Percentiles rank a stretch among this genome's conserved stretches.
Conservation (phyloP, 2,329 filamentous ascomycete species). For the Fusarium verrucosum region DNA sequence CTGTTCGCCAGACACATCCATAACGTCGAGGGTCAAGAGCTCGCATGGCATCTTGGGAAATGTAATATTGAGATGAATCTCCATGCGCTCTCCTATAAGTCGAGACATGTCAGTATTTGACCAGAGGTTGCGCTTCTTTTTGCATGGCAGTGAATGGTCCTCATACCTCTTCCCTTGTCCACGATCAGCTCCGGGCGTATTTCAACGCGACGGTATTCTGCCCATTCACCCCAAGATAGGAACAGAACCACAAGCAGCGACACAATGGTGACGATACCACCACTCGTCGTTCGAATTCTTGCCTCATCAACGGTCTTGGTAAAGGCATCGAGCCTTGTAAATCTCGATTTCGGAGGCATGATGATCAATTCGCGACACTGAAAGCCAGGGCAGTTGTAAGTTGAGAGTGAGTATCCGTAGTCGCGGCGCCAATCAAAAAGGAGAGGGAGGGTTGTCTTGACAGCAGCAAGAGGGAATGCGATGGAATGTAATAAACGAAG, state of each 20-base stretch:
- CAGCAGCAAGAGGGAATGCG: slow-evolving; percentile 3
- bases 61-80: slow-evolving; percentile 96
- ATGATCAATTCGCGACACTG: slow-evolving; percentile 26
- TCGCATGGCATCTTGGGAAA: slow-evolving; percentile 96
- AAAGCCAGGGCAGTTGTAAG: slow-evolving; percentile 16
- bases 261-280: slow-evolving; percentile 91
- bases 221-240: slow-evolving; percentile 94
- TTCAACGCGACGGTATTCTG: slow-evolving; percentile 84
- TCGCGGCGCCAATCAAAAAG: slow-evolving; percentile 31
- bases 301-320: slow-evolving; percentile 99
- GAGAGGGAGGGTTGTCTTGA: slow-evolving; percentile 30
- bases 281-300: slow-evolving; percentile 91
- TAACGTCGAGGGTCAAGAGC: slow-evolving; percentile 94
- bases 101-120: slow-evolving; percentile 36
- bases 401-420: slow-evolving; percentile 3
- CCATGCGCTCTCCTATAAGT: slow-evolving; percentile 88
- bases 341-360: slow-evolving; percentile 93
- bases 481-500: slow-evolving; percentile 3
- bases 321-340: slow-evolving; percentile 97
- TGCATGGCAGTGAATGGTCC: neutral
- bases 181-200: slow-evolving; percentile 94
- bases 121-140: neutral
- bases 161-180: slow-evolving; percentile 88
- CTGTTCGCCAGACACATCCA: slow-evolving; percentile 98
- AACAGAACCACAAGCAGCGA: slow-evolving; percentile 89